phyloP scores from a whole-genome alignment of 352 stramenopile genomes.

The Globisporangium viniferum region DNA sequence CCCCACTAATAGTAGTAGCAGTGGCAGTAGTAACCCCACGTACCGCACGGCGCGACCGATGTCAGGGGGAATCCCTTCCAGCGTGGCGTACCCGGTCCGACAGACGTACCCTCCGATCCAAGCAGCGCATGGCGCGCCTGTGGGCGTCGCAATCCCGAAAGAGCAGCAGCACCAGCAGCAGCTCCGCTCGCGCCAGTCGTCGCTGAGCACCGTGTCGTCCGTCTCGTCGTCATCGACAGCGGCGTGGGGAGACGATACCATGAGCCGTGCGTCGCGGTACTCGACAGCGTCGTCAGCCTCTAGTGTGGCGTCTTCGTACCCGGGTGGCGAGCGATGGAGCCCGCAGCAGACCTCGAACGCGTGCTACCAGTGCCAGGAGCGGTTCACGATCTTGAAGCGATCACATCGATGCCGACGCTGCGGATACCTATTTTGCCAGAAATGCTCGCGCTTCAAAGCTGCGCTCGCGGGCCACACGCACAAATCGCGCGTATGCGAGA shows the following conservation, averaged over 20 bases:
- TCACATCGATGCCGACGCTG: conserved; percentile 80
- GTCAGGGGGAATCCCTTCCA: background rate
- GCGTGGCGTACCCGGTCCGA: conserved; percentile 9
- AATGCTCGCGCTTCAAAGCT: conserved; percentile 77
- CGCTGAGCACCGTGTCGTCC: conserved; percentile 32
- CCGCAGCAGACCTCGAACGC: conserved; percentile 66
- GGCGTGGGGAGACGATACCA: conserved; percentile 36
- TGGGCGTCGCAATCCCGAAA: conserved; percentile 10
- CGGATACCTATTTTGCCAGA: conserved; percentile 80
- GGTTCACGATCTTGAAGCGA: conserved; percentile 79
- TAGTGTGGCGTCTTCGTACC: conserved; percentile 27
- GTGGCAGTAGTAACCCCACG: background rate
- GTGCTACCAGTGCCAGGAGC: conserved; percentile 77
- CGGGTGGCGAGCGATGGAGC: conserved; percentile 53
- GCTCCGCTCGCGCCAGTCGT: conserved; percentile 43
- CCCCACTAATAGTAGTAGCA: background rate
- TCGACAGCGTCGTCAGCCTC: conserved; percentile 50
- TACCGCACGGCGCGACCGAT: conserved; percentile 3
- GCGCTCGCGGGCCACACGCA: conserved; percentile 77
- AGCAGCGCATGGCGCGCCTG: background rate
- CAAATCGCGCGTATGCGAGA: conserved; percentile 82
- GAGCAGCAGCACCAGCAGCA: conserved; percentile 7
- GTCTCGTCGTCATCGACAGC: conserved; percentile 11
- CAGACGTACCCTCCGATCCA: conserved; percentile 12
- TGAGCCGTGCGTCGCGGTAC: conserved; percentile 55